These are phyloP conservation scores for Aspergillus homomorphus DNA, from an alignment of 495 filamentous ascomycete species.

Conservation along the genomic window DNA sequence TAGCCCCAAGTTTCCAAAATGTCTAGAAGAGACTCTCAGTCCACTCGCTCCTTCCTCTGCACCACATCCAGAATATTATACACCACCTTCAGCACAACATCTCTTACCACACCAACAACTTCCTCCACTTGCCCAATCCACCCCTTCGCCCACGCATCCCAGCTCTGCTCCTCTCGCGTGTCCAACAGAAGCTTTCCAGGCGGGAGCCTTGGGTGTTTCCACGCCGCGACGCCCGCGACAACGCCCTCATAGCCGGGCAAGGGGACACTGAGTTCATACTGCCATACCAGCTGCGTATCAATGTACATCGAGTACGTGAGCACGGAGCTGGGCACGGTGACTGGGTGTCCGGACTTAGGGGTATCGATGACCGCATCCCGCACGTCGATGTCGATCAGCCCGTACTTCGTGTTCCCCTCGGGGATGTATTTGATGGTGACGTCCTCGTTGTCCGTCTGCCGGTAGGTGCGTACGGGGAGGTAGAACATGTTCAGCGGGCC, in stretches of 20 bases:
- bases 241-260: slow-evolving; percentile 13
- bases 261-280: slow-evolving; percentile 47
- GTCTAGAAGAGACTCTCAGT: no score
- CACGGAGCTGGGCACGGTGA: slow-evolving; percentile 40
- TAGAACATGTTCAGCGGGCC: slow-evolving; percentile 93
- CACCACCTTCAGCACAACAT: slow-evolving; percentile 7
- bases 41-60: slow-evolving; percentile 14
- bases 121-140: slow-evolving; percentile 14
- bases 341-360: slow-evolving; percentile 20
- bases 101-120: slow-evolving; percentile 8
- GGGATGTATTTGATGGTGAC: slow-evolving; percentile 81
- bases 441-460: slow-evolving; percentile 73
- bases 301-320: slow-evolving; percentile 81
- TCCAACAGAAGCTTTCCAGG: slow-evolving; percentile 18
- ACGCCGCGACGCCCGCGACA: not conserved
- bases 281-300: slow-evolving; percentile 77
- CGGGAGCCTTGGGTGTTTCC: slow-evolving; percentile 13
- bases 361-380: slow-evolving; percentile 53
- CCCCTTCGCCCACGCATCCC: not conserved
- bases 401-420: slow-evolving; percentile 86
- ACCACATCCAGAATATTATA: slow-evolving; percentile 14
- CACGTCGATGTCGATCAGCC: slow-evolving; percentile 77
- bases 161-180: slow-evolving; percentile 1
- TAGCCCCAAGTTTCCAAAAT: no score
- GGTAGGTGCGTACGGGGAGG: slow-evolving; percentile 78